Base-by-base conservation (phyloP, 768 basidiomycete species). In the Mycena olivaceomarginata region DNA sequence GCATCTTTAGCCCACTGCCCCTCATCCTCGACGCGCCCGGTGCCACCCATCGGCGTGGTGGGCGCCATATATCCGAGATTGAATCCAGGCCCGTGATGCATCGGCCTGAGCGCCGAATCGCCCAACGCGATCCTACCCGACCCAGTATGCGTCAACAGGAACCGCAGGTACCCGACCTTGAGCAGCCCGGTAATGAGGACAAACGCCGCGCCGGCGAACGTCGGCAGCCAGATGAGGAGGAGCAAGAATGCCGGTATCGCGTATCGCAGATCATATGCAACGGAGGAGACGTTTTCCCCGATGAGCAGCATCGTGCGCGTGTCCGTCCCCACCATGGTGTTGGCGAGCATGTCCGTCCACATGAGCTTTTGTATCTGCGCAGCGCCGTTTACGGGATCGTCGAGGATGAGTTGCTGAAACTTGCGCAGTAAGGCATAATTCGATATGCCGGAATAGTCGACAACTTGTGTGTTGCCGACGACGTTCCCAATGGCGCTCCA, bases 341-440 rank as follows among this genome's bases (percentile, higher is more conserved):
- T 80, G 9, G 77, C 80, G 64, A 79, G 66, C 31, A 80, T 65
- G 56, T 80, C 80, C 31, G 80, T 80, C 80, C 80, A 80, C 11
- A 80, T 79, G 20, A 80, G 68, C 25, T 78, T 77, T 12, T 57
- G 67, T 7, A 80, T 79, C n/a, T 74, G 65, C 16, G 77, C 70
- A 4, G 74, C 60, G 8, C 78, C 80, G 22, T 51, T 65, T 16
- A 25, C 25, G 1, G 80, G 72, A 66, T 86, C 7, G 66, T 40
- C 63, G 46, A 69, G 7, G 59, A 80, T 39, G 72, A 80, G 70
- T n/a, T 53, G 7, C 65, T 80, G 77, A 53, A 67, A 79, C 41
- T 77, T 80, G 22, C 22, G 48, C 16, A 79, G 59, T 1, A 79
- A 43, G 16, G 77, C 80, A 40, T 45, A 78, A 41, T 80, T 80